Evolutionary conservation across 306 rosid species (phyloP).

Genomic region (Sphenostylis stenocarpa): DNA sequence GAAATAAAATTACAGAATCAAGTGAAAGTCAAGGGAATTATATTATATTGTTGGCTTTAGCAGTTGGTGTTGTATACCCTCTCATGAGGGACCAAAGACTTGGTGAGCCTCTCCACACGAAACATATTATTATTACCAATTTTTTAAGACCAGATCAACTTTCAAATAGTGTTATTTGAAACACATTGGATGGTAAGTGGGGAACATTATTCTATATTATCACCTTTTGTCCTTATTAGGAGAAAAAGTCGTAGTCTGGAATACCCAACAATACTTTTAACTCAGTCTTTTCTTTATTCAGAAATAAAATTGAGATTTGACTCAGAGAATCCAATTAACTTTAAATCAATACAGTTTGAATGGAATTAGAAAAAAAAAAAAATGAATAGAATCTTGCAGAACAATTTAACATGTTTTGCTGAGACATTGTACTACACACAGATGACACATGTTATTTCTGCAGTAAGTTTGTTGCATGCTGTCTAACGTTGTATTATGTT

Average conservation of each 20-base stretch:
- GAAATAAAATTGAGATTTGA: no score
- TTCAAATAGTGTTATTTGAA: background rate
- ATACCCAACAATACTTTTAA: background rate
- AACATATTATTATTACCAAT: background rate
- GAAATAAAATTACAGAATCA: background rate
- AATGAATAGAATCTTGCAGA: no score
- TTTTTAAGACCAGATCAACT: background rate
- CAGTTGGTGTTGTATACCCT: background rate
- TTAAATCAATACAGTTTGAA: no score
- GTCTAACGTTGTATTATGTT: no score
- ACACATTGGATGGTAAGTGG: background rate
- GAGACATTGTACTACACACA: no score
- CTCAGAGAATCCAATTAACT: no score
- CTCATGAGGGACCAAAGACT: background rate
- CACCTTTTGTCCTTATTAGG: background rate
- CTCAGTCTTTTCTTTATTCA: background rate
- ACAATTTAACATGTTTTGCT: no score
- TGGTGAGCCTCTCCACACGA: background rate
- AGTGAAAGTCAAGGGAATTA: background rate
- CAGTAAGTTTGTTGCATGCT: no score
- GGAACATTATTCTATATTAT: background rate
- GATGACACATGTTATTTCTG: no score
- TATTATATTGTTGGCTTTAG: background rate
- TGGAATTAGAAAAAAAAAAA: no score
- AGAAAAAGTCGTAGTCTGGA: background rate